phyloP scores from a whole-genome alignment of 2,329 filamentous ascomycete species.

The Nigrograna mackinnonii region DNA sequence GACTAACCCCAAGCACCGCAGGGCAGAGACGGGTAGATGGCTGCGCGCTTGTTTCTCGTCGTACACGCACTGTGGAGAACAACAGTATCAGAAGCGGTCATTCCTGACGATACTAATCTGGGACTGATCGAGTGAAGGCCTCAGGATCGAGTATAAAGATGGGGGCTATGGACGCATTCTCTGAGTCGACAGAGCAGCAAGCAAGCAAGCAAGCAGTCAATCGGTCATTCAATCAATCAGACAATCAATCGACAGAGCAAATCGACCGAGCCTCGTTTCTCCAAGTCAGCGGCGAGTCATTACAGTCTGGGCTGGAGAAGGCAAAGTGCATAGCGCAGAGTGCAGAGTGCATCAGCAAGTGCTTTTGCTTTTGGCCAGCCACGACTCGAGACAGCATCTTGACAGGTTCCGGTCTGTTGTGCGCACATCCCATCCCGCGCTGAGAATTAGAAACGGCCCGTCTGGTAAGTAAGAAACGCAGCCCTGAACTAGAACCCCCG shows the following conservation, averaged over 20 bases:
- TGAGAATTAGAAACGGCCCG: conserved; percentile 25
- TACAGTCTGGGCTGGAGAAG: too few relatives aligned
- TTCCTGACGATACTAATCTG: conserved; percentile 6
- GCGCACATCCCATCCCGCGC: conserved; percentile 29
- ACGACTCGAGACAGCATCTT: conserved; percentile 28
- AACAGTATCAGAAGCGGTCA: conserved; percentile 1
- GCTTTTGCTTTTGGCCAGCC: conserved; percentile 41
- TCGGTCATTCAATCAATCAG: too few relatives aligned
- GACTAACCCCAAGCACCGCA: conserved; percentile 21
- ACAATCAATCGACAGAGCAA: too few relatives aligned
- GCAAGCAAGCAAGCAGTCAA: too few relatives aligned
- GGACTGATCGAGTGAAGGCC: neutral
- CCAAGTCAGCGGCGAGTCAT: too few relatives aligned
- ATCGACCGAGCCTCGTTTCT: too few relatives aligned
- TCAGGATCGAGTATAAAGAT: conserved; percentile 34
- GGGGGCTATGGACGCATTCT: too few relatives aligned
- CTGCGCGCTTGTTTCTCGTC: conserved; percentile 16
- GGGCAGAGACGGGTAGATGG: conserved; percentile 10
- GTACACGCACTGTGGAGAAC: conserved; percentile 18
- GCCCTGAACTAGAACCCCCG: too few relatives aligned
- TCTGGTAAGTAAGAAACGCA: conserved; percentile 28
- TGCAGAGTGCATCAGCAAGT: too few relatives aligned
- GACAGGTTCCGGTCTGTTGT: conserved; percentile 25
- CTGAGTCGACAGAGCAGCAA: too few relatives aligned
- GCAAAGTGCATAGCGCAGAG: too few relatives aligned